Conservation (phyloP, 257 asterid species). For the Eucommia ulmoides region DNA sequence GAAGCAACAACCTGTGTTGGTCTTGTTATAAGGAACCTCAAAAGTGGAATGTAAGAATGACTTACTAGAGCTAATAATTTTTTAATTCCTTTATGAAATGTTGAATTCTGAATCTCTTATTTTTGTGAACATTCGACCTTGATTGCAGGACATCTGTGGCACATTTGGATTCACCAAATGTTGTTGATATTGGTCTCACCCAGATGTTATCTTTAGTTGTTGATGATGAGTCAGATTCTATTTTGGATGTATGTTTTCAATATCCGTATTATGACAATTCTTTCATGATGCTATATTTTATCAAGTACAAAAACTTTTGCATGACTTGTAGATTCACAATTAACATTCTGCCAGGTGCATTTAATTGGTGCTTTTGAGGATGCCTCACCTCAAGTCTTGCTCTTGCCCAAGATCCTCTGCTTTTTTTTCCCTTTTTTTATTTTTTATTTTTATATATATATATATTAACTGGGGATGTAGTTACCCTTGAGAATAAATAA, state of each 20-base stretch:
- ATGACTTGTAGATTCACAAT: too few species aligned
- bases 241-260: conserved; percentile 47
- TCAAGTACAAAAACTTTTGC: background rate
- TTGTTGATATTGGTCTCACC: conserved; percentile 58
- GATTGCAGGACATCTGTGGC: conserved; percentile 69
- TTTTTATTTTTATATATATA: too few species aligned
- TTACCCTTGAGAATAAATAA: conserved; percentile 11
- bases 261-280: conserved; percentile 6
- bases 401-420: conserved; percentile 25
- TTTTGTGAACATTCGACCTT: conserved; percentile 7
- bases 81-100: conserved; percentile 5
- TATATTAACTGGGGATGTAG: too few species aligned
- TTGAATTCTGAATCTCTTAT: conserved; percentile 4
- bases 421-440: conserved; percentile 16
- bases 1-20: conserved; percentile 98
- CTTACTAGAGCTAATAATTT: conserved; percentile 3
- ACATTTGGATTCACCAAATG: conserved; percentile 70
- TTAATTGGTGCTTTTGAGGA: conserved; percentile 79
- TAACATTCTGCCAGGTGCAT: too few species aligned
- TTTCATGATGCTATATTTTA: conserved; percentile 9
- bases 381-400: conserved; percentile 46
- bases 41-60: conserved; percentile 59
- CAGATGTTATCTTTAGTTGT: conserved; percentile 71
- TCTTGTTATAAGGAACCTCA: conserved; percentile 52
- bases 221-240: conserved; percentile 34